Evolutionary conservation across 1,284 basidiomycete species (phyloP).

Genomic region (Waitea zeae): DNA sequence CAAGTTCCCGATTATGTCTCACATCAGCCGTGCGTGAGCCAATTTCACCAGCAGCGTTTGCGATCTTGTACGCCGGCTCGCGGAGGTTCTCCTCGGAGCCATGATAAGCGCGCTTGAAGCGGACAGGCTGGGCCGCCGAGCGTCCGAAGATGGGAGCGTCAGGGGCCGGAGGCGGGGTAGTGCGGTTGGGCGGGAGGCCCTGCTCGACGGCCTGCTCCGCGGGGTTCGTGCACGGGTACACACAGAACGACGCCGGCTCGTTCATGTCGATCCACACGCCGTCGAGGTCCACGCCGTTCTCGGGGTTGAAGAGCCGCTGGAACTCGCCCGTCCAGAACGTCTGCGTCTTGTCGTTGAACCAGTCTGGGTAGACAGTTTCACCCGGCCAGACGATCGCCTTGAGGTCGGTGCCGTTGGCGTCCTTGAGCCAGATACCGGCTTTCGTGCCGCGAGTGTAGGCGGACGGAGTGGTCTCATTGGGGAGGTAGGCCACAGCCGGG

Average conservation of each 20-base stretch:
- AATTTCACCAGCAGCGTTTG: conserved; percentile 31
- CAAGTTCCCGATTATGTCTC: too few relatives aligned
- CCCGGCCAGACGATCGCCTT: conserved; percentile 59
- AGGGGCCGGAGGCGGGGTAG: conserved; percentile 27
- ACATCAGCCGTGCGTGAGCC: conserved; percentile 35
- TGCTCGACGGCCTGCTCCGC: conserved; percentile 32
- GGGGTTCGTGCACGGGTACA: conserved; percentile 22
- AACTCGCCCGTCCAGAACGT: conserved; percentile 47
- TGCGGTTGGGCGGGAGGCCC: conserved; percentile 33
- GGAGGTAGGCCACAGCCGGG: conserved; percentile 43
- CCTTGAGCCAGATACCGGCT: conserved; percentile 44
- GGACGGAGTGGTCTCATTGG: too few relatives aligned
- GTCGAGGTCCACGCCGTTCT: conserved; percentile 42
- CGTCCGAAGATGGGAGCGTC: conserved; percentile 31
- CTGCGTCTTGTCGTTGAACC: conserved; percentile 40
- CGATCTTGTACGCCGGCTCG: conserved; percentile 37
- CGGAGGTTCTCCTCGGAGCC: conserved; percentile 19
- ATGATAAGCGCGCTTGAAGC: conserved; percentile 16
- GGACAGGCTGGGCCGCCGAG: conserved; percentile 8
- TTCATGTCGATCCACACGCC: conserved; percentile 65
- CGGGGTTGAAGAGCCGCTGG: conserved; percentile 45
- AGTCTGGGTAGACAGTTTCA: conserved; percentile 51
- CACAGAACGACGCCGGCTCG: conserved; percentile 25
- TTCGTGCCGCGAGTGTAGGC: conserved; percentile 39
- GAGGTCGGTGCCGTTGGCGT: conserved; percentile 37